Conservation (phyloP, 306 rosid species). For the Sicyos edulis region DNA sequence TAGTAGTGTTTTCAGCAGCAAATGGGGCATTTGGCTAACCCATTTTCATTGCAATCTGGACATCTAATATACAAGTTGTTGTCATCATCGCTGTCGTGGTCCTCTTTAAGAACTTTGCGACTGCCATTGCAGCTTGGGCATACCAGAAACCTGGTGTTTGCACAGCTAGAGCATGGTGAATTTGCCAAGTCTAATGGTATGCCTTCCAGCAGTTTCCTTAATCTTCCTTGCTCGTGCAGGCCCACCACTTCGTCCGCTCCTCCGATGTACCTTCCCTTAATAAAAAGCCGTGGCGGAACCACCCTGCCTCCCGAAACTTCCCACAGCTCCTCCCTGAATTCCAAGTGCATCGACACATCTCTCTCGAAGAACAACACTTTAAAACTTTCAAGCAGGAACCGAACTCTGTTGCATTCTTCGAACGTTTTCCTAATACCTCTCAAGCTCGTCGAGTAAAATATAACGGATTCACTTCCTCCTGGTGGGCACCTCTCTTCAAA, state of each 20-base stretch:
- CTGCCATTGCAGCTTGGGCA: conserved; percentile 74
- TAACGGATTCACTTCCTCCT: conserved; percentile 49
- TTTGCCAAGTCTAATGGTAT: conserved; percentile 31
- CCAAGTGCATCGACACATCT: conserved; percentile 75
- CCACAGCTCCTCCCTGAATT: conserved; percentile 81
- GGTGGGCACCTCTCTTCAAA: conserved; percentile 77
- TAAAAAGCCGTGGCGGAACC: conserved; percentile 85
- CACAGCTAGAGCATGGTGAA: conserved; percentile 54
- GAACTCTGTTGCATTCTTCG: conserved; percentile 61
- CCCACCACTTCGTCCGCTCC: conserved; percentile 77
- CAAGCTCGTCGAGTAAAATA: conserved; percentile 84
- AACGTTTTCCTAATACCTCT: conserved; percentile 78
- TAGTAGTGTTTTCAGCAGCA: conserved; percentile 45
- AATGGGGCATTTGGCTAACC: conserved; percentile 42
- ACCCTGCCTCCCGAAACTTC: conserved; percentile 50
- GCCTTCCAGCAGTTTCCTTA: conserved; percentile 70
- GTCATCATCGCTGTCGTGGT: neutral
- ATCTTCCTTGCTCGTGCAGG: conserved; percentile 76
- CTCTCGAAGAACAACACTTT: conserved; percentile 57
- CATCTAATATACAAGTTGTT: conserved; percentile 43
- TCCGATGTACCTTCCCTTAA: conserved; percentile 81
- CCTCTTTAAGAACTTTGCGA: conserved; percentile 47
- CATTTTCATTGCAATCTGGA: conserved; percentile 78
- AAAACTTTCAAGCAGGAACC: conserved; percentile 68
- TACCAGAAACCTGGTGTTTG: conserved; percentile 45